These are phyloP conservation scores for Theileria orientalis DNA, from an alignment of 169 alveolate genomes.

Conservation along the genomic window DNA sequence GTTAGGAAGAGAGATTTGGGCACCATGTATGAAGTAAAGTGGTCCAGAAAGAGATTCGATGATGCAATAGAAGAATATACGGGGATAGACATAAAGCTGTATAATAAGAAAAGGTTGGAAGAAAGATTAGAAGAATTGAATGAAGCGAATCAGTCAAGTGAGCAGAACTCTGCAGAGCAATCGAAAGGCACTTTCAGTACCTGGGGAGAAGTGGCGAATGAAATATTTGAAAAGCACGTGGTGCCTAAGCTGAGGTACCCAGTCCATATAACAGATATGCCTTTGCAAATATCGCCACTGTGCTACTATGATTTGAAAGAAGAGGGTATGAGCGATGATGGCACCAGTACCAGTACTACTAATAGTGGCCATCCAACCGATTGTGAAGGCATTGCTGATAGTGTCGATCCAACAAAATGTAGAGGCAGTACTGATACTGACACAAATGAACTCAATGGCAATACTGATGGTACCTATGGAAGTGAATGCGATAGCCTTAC, in stretches of 20 bases:
- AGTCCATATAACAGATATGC: conserved; percentile 84
- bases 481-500: too few species aligned
- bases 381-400: too few species aligned
- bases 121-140: conserved; percentile 74
- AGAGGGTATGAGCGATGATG: conserved; percentile 92
- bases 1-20: too few species aligned
- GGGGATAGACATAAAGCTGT: conserved; percentile 22
- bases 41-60: conserved; percentile 49
- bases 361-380: too few species aligned
- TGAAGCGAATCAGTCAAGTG: not conserved
- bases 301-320: conserved; percentile 71
- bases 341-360: conserved; percentile 96
- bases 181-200: too few species aligned
- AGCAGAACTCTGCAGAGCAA: not conserved
- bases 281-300: conserved; percentile 88
- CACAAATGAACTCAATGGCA: conserved; percentile 81
- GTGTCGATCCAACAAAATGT: too few species aligned
- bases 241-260: conserved; percentile 55
- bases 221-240: conserved; percentile 52
- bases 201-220: conserved; percentile 48
- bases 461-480: too few species aligned
- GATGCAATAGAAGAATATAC: conserved; percentile 35
- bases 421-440: conserved; percentile 94
- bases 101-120: conserved; percentile 39
- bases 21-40: conserved; percentile 80